Evolutionary conservation across 73 alveolate genomes (phyloP), one percentile per base, ranked within the genome.

Genomic region (Loxodes magnus): DNA sequence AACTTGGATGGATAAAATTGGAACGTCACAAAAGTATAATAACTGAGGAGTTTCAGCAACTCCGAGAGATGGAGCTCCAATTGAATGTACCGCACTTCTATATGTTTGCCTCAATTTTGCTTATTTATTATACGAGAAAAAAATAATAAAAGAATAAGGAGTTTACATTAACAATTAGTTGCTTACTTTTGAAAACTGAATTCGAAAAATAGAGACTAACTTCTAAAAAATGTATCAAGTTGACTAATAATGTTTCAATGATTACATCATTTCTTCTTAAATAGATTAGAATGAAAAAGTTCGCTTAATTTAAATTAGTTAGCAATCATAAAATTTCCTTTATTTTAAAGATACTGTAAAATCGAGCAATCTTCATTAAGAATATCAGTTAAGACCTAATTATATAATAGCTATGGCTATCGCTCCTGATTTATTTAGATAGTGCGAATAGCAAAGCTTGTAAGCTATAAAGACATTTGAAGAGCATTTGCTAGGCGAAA

Each of bases 1-100:
- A 14, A 93, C 99, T 2, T 88, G 99, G 99, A 93, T 93, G 99
- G 99, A 93, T 64, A 93, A 93, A 61, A 93, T 93, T 97, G 99
- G 99, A 21, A 79, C 96, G 10, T 70, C 91, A 12, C 85, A 63
- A n/a, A 86, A 71, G 24, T 81, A 91, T 5, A 83, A 84, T 35
- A 93, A 93, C 64, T 73, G 74, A 64, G 99, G 99, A 5, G 67
- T 82, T 42, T 97, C 99, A 19, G 97, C 93, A 5, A 72, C 98
- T 2, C 87, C 97, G 19, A 63, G 99, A 69, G 96, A 93, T 73
- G 99, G 99, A 0, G 97, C 99, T 7, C 96, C 96, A 27, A 74
- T 87, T 36, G 99, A 93, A 67, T 65, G 88, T 30, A 77, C 85
- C 4, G 97, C 94, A 3, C 41, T 93, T 31, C 60, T 79, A 25